Evolutionary conservation across 108 stramenopile genomes (phyloP), one percentile per base, ranked within the genome.

Genomic region (Cyclotella atomus): DNA sequence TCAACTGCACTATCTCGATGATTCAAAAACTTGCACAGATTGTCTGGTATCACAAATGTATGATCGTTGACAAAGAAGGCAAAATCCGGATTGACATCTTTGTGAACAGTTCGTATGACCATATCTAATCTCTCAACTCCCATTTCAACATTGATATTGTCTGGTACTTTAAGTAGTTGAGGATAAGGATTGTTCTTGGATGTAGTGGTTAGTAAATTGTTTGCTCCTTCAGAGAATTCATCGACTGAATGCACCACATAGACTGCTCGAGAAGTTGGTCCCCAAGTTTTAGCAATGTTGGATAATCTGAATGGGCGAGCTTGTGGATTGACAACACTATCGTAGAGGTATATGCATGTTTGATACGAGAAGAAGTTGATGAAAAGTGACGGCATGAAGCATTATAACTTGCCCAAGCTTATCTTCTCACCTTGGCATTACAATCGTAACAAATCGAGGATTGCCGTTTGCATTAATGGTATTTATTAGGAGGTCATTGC

Each of bases 1-100:
- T 89, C 83, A 19, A 84, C 70, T 7, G 66, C 68, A 25, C 90
- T 83, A 68, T 86, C 73, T 55, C 49, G 62, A 49, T 79, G 41
- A 38, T 78, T 78, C 62, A 96, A 56, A 65, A 87, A 96, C 35
- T 79, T 78, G 65, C 89, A 91, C 19, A 93, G 75, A 73, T 96
- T 87, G 68, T 83, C 85, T 14, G 92, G 91, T 30, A 96, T 83
- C 10, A 96, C 91, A 81, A 85, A 93, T 15, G 95, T 94, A 65
- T 96, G 95, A 82, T 96, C 95, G 80, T 96, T 96, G 53, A 91
- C 91, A 68, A 96, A 92, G 74, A 94, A 96, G 19, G 84, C 91
- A 81, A 92, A 96, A 69, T 92, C 92, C 10, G 94, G 91, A 79
- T 92, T 80, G 55, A 89, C 65, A 38, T 83, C 71, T 45, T 83